A percentile compares a stretch with the other conserved stretches of the same genome.
Evolutionary conservation across 768 basidiomycete genomes (phyloP).

Genomic region (Leccinum uliginosum): DNA sequence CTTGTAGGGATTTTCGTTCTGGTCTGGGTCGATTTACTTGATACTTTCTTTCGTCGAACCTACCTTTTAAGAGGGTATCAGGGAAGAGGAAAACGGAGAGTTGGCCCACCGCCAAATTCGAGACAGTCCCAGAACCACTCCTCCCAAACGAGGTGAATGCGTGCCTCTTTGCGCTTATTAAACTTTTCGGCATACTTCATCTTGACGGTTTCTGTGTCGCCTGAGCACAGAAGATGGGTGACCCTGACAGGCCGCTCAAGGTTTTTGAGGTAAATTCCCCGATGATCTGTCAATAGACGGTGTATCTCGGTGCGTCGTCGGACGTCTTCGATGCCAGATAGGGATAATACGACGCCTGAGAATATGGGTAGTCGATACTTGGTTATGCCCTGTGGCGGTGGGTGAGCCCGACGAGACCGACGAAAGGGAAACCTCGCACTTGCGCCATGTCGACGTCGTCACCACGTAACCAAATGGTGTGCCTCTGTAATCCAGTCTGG

Average conservation of each 20-base stretch:
- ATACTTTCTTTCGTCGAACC: constrained; percentile 62
- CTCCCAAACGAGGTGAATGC: constrained; percentile 83
- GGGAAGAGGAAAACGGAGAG: neutral
- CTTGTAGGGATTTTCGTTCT: constrained; percentile 38
- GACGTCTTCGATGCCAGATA: constrained; percentile 71
- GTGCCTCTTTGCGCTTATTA: constrained; percentile 62
- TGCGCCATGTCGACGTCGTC: constrained; percentile 69
- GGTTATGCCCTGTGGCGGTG: constrained; percentile 45
- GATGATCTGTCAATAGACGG: constrained; percentile 50
- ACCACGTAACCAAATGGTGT: constrained; percentile 72
- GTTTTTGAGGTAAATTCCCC: constrained; percentile 69
- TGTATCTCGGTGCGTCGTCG: constrained; percentile 59
- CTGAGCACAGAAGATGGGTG: constrained; percentile 81
- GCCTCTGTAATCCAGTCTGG: constrained; percentile 75
- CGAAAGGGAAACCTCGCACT: constrained; percentile 35
- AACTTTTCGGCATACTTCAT: constrained; percentile 76
- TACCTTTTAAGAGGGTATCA: constrained; percentile 34
- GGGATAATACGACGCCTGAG: constrained; percentile 59
- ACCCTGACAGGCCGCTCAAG: constrained; percentile 75
- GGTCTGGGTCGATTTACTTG: constrained; percentile 57
- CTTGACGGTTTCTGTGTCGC: constrained; percentile 65
- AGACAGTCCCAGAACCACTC: constrained; percentile 97
- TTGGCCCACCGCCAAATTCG: constrained; percentile 56
- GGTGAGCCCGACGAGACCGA: neutral
- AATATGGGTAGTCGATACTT: constrained; percentile 71